Evolutionary conservation across 2,329 filamentous ascomycete species (phyloP).

Genomic region (Camillea tinctor): DNA sequence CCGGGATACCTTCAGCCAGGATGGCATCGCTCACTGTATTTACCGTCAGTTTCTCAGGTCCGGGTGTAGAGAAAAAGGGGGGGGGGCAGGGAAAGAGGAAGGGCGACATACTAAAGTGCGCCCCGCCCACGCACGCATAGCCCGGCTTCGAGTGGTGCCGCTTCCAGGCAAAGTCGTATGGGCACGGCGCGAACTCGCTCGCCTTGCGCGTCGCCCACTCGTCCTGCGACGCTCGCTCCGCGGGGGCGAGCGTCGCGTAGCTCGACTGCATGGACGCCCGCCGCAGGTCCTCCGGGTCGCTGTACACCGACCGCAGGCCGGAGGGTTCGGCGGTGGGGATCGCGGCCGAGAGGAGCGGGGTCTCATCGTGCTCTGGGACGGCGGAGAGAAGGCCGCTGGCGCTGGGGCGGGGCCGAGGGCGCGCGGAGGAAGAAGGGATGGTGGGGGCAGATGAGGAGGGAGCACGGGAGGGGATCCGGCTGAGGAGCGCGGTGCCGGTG

Average conservation of each 20-base stretch:
- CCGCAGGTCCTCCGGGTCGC: slow-evolving; percentile 8
- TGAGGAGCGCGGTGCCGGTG: background rate
- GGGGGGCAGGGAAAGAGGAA: background rate
- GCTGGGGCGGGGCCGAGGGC: no score
- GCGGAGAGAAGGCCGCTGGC: background rate
- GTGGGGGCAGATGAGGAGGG: background rate
- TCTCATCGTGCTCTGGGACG: background rate
- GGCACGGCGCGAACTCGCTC: slow-evolving; percentile 15
- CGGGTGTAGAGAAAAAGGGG: background rate
- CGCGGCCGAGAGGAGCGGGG: background rate
- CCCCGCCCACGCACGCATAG: slow-evolving; percentile 5
- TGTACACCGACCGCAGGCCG: slow-evolving; percentile 7
- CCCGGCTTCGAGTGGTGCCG: slow-evolving; percentile 5
- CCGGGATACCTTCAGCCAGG: slow-evolving; percentile 11
- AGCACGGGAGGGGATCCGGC: background rate
- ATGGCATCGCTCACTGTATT: slow-evolving; percentile 9
- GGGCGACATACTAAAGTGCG: slow-evolving; percentile 5
- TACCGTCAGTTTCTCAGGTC: no score
- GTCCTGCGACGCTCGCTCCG: slow-evolving; percentile 10
- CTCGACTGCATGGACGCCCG: slow-evolving; percentile 9
- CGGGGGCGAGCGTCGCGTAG: slow-evolving; percentile 6
- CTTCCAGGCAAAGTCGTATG: slow-evolving; percentile 7
- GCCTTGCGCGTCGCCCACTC: slow-evolving; percentile 16
- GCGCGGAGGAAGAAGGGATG: background rate
- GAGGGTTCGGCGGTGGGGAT: background rate